Conservation (phyloP, 176 grass and related monocot genomes). For the Zizania latifolia region DNA sequence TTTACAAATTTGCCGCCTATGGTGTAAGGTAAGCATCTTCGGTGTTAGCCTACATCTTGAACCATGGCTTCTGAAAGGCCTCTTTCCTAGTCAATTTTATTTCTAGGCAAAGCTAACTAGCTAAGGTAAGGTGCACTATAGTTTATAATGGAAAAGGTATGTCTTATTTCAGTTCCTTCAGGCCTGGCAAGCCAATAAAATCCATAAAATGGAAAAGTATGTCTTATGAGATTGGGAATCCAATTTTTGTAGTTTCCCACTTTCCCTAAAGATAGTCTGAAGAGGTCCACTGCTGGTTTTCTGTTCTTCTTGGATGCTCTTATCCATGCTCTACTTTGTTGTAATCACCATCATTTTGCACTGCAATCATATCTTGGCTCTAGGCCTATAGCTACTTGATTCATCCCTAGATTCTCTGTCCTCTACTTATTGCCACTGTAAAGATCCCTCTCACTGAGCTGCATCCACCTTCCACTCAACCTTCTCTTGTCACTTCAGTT, state of each 20-base stretch:
- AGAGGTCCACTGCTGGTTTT: background rate
- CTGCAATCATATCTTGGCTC: background rate
- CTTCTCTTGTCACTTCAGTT: constrained; percentile 4
- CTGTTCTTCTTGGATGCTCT: background rate
- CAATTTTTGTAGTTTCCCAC: background rate
- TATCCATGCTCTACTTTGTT: background rate
- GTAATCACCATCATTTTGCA: background rate
- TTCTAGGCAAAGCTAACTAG: background rate
- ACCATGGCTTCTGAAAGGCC: background rate
- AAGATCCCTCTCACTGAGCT: background rate
- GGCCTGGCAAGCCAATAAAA: background rate
- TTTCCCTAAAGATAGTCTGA: background rate
- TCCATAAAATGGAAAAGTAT: too few species aligned
- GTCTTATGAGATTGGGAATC: background rate
- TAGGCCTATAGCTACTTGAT: constrained; percentile 14
- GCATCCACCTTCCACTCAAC: background rate
- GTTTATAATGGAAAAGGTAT: background rate
- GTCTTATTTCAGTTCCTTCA: background rate
- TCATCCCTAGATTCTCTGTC: constrained; percentile 1
- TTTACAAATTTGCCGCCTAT: background rate
- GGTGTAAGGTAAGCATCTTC: background rate
- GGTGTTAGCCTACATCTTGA: background rate
- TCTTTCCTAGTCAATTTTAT: constrained; percentile 15
- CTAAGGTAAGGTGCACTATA: background rate
- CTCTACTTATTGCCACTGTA: background rate